These are phyloP conservation scores for Alternaria triticimaculans DNA, from an alignment of 2,329 filamentous ascomycete genomes.

Conservation along the genomic window DNA sequence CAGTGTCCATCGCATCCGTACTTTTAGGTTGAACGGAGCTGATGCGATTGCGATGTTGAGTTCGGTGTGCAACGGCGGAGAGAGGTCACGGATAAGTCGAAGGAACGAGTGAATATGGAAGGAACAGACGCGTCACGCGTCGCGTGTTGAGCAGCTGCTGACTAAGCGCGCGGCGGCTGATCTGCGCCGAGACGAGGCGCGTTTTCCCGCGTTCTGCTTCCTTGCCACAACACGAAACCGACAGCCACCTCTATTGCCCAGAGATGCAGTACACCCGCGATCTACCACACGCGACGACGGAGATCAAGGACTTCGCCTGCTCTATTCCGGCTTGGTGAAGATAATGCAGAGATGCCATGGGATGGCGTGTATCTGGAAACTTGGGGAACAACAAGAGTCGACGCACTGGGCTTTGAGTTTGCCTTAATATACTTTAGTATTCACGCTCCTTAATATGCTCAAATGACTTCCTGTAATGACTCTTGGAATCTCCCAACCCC, in stretches of 20 bases:
- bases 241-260: neutral
- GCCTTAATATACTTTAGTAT: neutral
- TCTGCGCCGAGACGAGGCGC: neutral
- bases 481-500: too few relatives aligned
- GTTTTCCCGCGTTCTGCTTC: neutral
- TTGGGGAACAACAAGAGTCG: too few relatives aligned
- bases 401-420: neutral
- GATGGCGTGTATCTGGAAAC: too few relatives aligned
- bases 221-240: neutral
- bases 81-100: neutral
- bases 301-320: neutral
- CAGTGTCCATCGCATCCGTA: neutral
- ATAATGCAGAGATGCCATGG: too few relatives aligned
- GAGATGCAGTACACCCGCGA: neutral
- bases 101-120: neutral
- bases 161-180: neutral
- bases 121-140: neutral
- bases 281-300: neutral
- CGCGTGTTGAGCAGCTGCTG: neutral
- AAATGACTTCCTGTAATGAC: too few relatives aligned
- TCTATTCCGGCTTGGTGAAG: neutral
- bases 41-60: neutral
- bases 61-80: neutral
- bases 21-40: too few relatives aligned
- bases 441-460: neutral